Evolutionary conservation across 2,329 filamentous ascomycete genomes (phyloP), one percentile per base, ranked within the genome.

Genomic region (Diaporthe citriasiana): DNA sequence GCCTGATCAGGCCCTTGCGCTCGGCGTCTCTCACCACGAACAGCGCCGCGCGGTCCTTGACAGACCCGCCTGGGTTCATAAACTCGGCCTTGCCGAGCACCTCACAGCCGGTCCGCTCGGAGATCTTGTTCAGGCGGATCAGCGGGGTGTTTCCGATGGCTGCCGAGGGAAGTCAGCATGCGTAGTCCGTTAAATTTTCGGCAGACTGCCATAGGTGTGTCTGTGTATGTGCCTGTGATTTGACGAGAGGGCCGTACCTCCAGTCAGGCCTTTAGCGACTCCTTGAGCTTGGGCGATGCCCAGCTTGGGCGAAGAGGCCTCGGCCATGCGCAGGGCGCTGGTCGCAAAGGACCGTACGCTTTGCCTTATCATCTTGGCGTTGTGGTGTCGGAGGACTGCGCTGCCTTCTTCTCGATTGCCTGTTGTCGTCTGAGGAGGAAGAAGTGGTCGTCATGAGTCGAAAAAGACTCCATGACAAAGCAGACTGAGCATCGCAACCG

Each of bases 111-210:
- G 97, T 98, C 81, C 97, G 90, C 75, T 94, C 91, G 53, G 96
- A 98, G 78, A 98, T 92, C 76, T 88, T 91, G 84, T 97, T 96
- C 68, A 99, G 88, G 65, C 94, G 93, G 83, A 99, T 97, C 71
- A 99, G 90, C 1, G 97, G 96, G 0, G 97, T 99, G 84, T 98
- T 98, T 77, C 97, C 97, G 85, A 99, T 98, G 72, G 97, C 97
- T 98, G 77, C 63, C 51, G 47, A 68, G n/a, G 13, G 45, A 55
- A 55, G 33, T 22, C 30, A 47, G 68, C 45, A 53, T 70, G 17
- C 50, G 45, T n/a, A 25, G 3, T n/a, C 53, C n/a, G 50, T 30
- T 13, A 5, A 19, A 55, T 47, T 19, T 15, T 13, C 30, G 19
- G n/a, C 35, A 30, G 33, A 35, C 56, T 60, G 19, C 53, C 19